phyloP scores from a whole-genome alignment of 495 filamentous ascomycete species.

The Elaphomyces granulatus region DNA sequence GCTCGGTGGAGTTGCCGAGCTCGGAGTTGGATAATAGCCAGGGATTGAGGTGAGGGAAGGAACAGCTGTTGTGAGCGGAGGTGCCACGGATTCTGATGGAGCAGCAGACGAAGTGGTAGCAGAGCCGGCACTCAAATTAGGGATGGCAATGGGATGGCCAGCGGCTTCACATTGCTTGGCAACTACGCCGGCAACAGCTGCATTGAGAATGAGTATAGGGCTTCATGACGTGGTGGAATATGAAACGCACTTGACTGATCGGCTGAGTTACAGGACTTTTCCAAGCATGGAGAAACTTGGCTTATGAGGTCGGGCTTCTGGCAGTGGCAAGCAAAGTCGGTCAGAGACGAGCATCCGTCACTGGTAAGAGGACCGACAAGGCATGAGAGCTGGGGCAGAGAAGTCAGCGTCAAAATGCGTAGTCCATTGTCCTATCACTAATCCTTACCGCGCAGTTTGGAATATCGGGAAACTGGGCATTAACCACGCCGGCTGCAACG shows the following conservation, averaged over 20 bases:
- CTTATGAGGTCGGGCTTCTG: conserved; percentile 27
- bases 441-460: conserved; percentile 31
- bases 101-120: background rate
- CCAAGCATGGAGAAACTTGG: conserved; percentile 30
- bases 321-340: conserved; percentile 40
- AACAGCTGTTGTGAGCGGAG: background rate
- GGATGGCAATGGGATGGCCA: conserved; percentile 27
- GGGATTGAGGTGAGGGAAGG: background rate
- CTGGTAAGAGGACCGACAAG: conserved; percentile 24
- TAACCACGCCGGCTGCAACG: conserved; percentile 23
- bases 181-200: conserved; percentile 22
- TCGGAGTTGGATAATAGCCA: background rate
- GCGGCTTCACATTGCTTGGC: conserved; percentile 19
- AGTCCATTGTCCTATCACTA: background rate
- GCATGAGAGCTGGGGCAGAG: conserved; percentile 24
- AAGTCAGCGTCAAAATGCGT: background rate
- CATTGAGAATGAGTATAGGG: background rate
- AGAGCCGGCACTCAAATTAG: conserved; percentile 8
- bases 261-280: conserved; percentile 22
- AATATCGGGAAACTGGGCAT: conserved; percentile 27
- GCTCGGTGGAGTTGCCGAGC: background rate
- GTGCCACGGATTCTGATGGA: background rate
- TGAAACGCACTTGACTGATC: conserved; percentile 31
- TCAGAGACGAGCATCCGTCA: conserved; percentile 31
- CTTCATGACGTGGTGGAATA: background rate